Base-by-base conservation (phyloP, 2,329 filamentous ascomycete species). In the Paracamarosporium sp. region DNA sequence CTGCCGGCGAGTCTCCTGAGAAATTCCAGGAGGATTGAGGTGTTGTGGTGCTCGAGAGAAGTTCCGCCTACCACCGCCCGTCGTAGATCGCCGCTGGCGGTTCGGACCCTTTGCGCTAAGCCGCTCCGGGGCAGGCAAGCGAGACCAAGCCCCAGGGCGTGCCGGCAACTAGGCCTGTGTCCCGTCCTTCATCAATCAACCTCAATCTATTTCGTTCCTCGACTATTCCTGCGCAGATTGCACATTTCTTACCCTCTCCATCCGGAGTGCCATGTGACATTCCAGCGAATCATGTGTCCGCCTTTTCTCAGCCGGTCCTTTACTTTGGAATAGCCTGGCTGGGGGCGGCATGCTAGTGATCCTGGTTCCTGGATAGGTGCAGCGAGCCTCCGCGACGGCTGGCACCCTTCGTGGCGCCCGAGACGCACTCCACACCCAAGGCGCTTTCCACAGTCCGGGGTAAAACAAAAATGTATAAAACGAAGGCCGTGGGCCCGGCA, bases 101-200 rank as follows among this genome's bases (percentile, higher is more conserved):
- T 36, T 15, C 24, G 36, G 11, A 27, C 20, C 25, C 28, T 17
- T n/a, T n/a, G 46, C 53, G 55, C 62, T 60, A 61, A 56, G 55
- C 65, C 60, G 17, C 6, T 55, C 53, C 31, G 20, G 48, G 67
- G 41, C 45, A 67, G 20, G 13, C 43, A 66, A 62, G 65, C 68
- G 68, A 70, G 50, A 7, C 11, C 3, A 17, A 40, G 24, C 22
- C 24, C 22, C 47, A 40, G 15, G 47, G 35, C 47, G 24, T 25
- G 33, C 35, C 48, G 48, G 48, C 48, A 51, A 51, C 48, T 41
- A 55, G 67, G 66, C 62, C 63, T 68, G 66, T 59, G 68, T 62
- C 66, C 70, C 67, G 68, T 62, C 65, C 64, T 67, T 67, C 66
- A 70, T 68, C 68, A 73, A 76, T 76, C 56, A 75, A 76, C 59